Evolutionary conservation across 1,284 basidiomycete species (phyloP), one percentile per base, ranked within the genome.

Genomic region (Austroboletus novae-zelandiae): DNA sequence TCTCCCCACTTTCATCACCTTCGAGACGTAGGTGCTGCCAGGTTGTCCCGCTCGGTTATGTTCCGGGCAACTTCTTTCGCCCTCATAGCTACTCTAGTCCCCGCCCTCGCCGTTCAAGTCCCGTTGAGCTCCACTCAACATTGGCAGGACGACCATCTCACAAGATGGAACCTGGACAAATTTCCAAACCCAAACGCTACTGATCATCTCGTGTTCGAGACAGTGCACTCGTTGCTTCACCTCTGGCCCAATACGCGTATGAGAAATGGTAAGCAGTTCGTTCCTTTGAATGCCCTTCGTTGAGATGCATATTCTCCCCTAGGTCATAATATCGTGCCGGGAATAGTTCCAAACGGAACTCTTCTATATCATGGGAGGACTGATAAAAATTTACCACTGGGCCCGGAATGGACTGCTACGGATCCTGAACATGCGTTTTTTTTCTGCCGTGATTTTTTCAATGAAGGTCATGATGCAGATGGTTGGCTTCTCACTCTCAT

Each of bases 231-330:
- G 1, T 23, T 66, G 0, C 53, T 80, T 7, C 75, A 79, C 49
- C 74, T 74, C 43, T 79, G 77, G 78, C 74, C 76, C 3, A 78
- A 80, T 51, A 76, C 75, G 1, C 67, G 72, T 9, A 74, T 74
- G 57, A 69, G 73, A 36, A 79, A 79, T 58, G 76, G 75, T 72
- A 48, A 36, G 59, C 2, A 9, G 2, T 9, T 4, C 4, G 7
- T 6, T 18, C 18, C 1, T 27, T n/a, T 37, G 4, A 0, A 13
- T 32, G 15, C 35, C 20, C 14, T 5, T 40, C 3, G 1, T 27
- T 27, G 27, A 27, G 32, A 37, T 34, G 18, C 15, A 18, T 0
- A 2, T 32, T 15, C 13, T 4, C 5, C 4, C 32, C 15, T 30
- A 74, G 75, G 77, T 3, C 77, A 78, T 52, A 71, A 58, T 30